Percentiles rank a stretch among this genome's conserved stretches.
Conservation (phyloP, 202 grass and related monocot species). For the Bolboschoenoplectus hybrid region DNA sequence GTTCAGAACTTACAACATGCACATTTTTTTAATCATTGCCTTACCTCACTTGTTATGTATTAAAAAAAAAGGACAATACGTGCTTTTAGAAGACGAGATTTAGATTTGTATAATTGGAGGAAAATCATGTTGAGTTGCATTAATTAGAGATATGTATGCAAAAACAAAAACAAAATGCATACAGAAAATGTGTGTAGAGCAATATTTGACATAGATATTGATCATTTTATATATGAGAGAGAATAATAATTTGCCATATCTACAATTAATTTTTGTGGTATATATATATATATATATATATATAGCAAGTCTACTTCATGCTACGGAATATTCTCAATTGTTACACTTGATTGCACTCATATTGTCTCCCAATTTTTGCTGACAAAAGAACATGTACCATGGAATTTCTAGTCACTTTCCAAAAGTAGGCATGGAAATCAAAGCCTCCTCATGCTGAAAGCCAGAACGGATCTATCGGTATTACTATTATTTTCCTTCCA, state of each 20-base stretch:
- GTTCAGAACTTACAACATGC: not conserved
- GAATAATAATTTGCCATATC: not conserved
- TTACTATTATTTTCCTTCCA: not conserved
- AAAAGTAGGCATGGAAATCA: slow-evolving; percentile 28
- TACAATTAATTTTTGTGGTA: not conserved
- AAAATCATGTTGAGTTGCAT: not conserved
- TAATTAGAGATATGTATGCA: not conserved
- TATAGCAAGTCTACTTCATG: not conserved
- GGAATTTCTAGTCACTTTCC: slow-evolving; percentile 23
- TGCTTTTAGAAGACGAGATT: not conserved
- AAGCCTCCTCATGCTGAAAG: not conserved
- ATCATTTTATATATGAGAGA: not conserved
- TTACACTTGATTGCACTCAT: not conserved
- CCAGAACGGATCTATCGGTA: not conserved
- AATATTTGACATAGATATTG: not conserved
- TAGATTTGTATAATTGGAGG: not conserved
- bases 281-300: not conserved
- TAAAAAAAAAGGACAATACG: not conserved
- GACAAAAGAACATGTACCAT: slow-evolving; percentile 14
- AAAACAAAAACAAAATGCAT: not conserved
- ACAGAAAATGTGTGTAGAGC: not conserved
- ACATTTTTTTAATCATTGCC: slow-evolving; percentile 6
- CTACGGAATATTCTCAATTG: not conserved
- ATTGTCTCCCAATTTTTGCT: slow-evolving; percentile 9
- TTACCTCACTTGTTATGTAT: not conserved